Base-by-base conservation (phyloP, 169 alveolate genomes). In the Eimeria acervulina region DNA sequence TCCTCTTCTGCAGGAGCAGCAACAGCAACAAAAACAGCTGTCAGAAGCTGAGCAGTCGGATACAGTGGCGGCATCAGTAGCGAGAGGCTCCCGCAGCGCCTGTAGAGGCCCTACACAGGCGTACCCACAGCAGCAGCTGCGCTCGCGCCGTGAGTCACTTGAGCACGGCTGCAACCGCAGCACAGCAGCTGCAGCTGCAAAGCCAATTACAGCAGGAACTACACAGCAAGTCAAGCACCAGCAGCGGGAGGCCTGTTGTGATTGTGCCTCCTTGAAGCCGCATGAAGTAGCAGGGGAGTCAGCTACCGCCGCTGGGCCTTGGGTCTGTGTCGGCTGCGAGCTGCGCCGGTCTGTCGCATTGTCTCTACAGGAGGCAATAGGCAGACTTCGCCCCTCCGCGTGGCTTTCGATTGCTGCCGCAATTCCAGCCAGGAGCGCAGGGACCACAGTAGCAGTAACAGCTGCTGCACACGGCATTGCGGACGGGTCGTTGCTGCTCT, bases 271-370 rank as follows among this genome's bases (percentile, higher is more conserved):
- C 10, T 38, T n/a, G 28, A 83, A 83, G 42, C 13, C 76, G 52
- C 55, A 33, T 7, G 74, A 52, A 33, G 81, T 47, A 36, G 55
- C 93, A 13, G 78, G 42, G 66, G 78, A 76, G n/a, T 28, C 83
- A 61, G 93, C 59, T n/a, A 70, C 61, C 31, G 59, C 93, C 44
- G 40, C 81, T 13, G 88, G 44, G 66, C 66, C 59, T 12, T 87
- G 93, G 93, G 59, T 87, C 52, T 87, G 93, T 61, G 42, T 42
- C n/a, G 93, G 93, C 93, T 87, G 93, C 81, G 93, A 87, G 42
- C 61, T 87, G 93, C 78, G 93, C n/a, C 81, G 93, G 31, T 33
- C 81, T 26, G 93, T 61, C 23, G 81, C 81, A 28, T 31, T 61
- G 66, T 87, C 83, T 61, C 40, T 87, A 38, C 83, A 61, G 51